phyloP scores from a whole-genome alignment of 2,329 filamentous ascomycete species.

The Calonectria pseudoreteaudii region DNA sequence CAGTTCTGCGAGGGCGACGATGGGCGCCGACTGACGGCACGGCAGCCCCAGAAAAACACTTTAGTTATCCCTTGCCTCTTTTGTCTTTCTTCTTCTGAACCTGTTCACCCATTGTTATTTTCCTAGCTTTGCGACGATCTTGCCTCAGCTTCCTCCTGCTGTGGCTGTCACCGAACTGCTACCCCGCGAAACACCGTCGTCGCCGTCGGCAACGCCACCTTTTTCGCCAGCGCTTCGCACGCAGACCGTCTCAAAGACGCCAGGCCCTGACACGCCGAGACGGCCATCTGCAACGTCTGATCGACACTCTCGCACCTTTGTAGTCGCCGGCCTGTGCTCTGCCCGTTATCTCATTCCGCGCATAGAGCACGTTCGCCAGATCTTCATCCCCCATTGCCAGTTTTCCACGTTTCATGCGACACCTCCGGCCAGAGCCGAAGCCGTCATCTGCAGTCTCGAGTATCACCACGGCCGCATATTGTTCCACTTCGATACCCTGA shows the following conservation, averaged over 20 bases:
- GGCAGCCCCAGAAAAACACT: neutral
- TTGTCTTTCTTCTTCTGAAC: neutral
- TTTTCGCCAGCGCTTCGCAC: slow-evolving; percentile 31
- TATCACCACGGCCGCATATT: slow-evolving; percentile 21
- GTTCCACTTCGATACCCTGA: neutral
- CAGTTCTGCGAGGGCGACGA: slow-evolving; percentile 15
- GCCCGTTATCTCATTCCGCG: slow-evolving; percentile 31
- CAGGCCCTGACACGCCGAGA: slow-evolving; percentile 20
- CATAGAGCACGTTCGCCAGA: slow-evolving; percentile 6
- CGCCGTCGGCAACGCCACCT: neutral
- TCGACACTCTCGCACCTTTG: slow-evolving; percentile 32
- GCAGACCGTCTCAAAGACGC: neutral
- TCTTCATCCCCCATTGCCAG: neutral
- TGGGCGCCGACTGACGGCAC: neutral
- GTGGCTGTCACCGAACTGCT: neutral
- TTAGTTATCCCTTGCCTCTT: neutral
- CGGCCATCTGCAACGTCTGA: slow-evolving; percentile 41
- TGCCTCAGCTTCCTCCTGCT: neutral
- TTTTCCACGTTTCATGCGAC: slow-evolving; percentile 20
- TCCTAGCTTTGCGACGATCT: neutral
- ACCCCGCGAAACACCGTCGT: slow-evolving; percentile 40
- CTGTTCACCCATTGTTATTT: neutral
- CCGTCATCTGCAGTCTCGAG: neutral
- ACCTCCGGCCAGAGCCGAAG: slow-evolving; percentile 21
- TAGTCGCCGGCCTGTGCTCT: slow-evolving; percentile 29